A percentile compares a stretch with the other conserved stretches of the same genome.
These are phyloP conservation scores for Lactarius indigo DNA, from an alignment of 768 basidiomycete species.

Conservation along the genomic window DNA sequence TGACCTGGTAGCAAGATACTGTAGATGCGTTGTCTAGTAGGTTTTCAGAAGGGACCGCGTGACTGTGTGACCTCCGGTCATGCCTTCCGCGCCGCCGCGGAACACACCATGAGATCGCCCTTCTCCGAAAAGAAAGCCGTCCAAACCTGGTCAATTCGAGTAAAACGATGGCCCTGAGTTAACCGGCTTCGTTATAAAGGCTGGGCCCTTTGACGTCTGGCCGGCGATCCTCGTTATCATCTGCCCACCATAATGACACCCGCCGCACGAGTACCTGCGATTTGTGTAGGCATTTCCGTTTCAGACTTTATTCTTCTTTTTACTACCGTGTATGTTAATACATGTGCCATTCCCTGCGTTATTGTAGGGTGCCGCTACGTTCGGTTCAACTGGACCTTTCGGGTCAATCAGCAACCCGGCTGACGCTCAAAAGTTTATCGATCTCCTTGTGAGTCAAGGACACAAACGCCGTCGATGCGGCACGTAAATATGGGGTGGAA, in stretches of 20 bases:
- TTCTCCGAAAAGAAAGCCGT: not conserved
- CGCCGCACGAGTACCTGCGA: constrained; percentile 2
- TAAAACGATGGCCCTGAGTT: not conserved
- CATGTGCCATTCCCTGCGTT: not conserved
- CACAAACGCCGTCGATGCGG: constrained; percentile 23
- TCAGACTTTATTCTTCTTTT: not conserved
- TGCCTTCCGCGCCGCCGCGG: not conserved
- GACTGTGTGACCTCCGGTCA: not conserved
- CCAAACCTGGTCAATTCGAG: not conserved
- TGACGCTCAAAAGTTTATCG: constrained; percentile 27
- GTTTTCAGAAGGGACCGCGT: not conserved
- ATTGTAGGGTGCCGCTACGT: constrained; percentile 23
- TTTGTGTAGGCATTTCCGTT: constrained; percentile 16
- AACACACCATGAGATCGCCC: not conserved
- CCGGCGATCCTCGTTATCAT: constrained; percentile 5
- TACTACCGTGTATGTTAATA: not conserved
- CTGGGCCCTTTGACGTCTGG: constrained; percentile 1
- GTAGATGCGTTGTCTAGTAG: not conserved
- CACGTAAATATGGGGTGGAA: constrained; percentile 24
- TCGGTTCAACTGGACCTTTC: constrained; percentile 20
- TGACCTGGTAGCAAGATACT: too few species aligned
- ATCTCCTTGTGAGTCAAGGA: constrained; percentile 23
- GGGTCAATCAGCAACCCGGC: constrained; percentile 22
- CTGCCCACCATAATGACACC: not conserved
- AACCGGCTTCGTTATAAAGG: constrained; percentile 4